phyloP scores from a whole-genome alignment of 345 rosid species.

The Eucalyptus regnans region DNA sequence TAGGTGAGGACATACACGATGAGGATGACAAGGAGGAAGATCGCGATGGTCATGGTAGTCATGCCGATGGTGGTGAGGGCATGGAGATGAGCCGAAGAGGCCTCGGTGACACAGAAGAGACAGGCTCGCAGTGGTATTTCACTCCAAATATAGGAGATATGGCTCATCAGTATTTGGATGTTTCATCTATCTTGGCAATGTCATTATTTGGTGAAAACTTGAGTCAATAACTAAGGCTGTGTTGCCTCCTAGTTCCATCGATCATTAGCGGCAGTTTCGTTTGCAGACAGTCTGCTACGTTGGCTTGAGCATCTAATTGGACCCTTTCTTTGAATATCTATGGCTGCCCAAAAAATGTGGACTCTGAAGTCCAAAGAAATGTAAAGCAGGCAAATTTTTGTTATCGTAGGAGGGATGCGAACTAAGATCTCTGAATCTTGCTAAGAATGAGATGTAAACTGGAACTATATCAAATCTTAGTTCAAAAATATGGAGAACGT shows the following conservation, averaged over 20 bases:
- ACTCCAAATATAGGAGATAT: background rate
- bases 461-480: background rate
- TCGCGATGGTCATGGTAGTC: rapidly evolving
- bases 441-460: background rate
- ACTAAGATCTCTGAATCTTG: background rate
- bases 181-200: background rate
- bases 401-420: background rate
- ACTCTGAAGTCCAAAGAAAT: background rate
- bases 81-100: rapidly evolving
- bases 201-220: background rate
- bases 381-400: background rate
- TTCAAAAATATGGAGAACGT: background rate
- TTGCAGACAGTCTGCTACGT: background rate
- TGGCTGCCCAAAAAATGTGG: background rate
- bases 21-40: background rate
- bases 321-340: background rate
- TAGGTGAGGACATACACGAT: background rate
- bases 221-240: background rate
- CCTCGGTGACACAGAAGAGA: background rate
- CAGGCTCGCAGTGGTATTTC: background rate
- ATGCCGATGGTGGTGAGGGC: background rate
- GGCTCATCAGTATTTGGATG: background rate
- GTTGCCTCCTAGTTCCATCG: background rate
- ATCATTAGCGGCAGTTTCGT: background rate
- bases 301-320: background rate